Evolutionary conservation across 192 early-diverging fungal species (phyloP), one percentile per base, ranked within the genome.

Genomic region (Endogone sp.): DNA sequence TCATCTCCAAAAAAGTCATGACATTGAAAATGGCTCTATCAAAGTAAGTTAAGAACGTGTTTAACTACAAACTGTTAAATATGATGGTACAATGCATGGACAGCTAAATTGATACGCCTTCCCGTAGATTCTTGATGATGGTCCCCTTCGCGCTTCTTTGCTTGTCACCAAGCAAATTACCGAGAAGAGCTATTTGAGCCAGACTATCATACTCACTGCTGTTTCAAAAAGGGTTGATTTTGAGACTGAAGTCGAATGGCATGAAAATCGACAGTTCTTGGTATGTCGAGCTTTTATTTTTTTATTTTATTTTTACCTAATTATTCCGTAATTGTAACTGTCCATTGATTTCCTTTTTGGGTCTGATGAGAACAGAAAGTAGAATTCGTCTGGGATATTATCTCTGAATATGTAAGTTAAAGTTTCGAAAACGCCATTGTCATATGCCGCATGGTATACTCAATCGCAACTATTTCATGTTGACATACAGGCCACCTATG

Each of bases 181-280:
- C n/a, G 66, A 81, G 24, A 81, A 74, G 0, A 94, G 93, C 82
- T 79, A 68, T 23, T 73, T 97, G 3, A 74, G 73, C 4, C 95
- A 98, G 76, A 83, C 75, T 27, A 91, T 98, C 56, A 88, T 91
- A 24, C 74, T 99, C 22, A 84, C 80, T 2, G 92, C 94, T 1
- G 70, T 68, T 4, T 93, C 93, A 23, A 80, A 77, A 22, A 80
- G 88, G 2, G 69, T 98, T 30, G 95, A 95, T 66, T 99, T 98
- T 85, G 91, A 91, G 26, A 95, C 85, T 67, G 83, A 88, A 20
- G 92, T 95, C 21, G 87, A 93, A 56, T 99, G 97, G 97, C 79
- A 97, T 68, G 97, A 99, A 77, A 93, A 85, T 75, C 84, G 91
- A 67, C 84, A 89, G 74, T 87, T 95, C 60, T 79, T 98, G 79